Evolutionary conservation across 164 flowering plant species (phyloP).

Genomic region (Euptelea pleiosperma): DNA sequence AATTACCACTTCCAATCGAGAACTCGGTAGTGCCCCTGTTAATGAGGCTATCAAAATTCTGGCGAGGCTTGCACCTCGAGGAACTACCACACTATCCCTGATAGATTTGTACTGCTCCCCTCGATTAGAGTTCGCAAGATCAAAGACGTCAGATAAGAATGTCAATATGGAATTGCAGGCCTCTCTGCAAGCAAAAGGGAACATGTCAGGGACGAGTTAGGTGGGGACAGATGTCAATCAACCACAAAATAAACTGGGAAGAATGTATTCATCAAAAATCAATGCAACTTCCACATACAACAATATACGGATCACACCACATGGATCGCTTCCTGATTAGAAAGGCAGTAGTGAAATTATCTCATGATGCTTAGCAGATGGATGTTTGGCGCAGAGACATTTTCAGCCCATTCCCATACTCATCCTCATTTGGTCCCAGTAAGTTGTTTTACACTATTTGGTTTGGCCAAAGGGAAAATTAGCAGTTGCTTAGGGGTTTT

Average conservation of each 20-base stretch:
- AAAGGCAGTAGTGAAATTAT: conserved; percentile 1
- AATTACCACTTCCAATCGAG: conserved; percentile 76
- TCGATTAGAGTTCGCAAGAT: conserved; percentile 54
- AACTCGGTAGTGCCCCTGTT: conserved; percentile 92
- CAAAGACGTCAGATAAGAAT: conserved; percentile 83
- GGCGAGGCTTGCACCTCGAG: conserved; percentile 75
- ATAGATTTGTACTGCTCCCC: conserved; percentile 53
- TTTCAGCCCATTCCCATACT: no score
- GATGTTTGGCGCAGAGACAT: neutral
- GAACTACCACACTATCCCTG: conserved; percentile 69
- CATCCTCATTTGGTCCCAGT: no score
- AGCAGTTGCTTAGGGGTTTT: neutral
- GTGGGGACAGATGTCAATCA: neutral
- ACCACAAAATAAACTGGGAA: neutral
- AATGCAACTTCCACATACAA: neutral
- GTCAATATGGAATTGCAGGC: conserved; percentile 92
- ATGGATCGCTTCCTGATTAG: no score
- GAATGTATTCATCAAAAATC: neutral
- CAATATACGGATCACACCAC: no score
- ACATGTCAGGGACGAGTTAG: neutral
- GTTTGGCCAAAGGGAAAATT: neutral
- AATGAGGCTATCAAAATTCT: conserved; percentile 85
- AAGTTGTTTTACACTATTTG: neutral
- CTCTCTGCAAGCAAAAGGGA: conserved; percentile 57
- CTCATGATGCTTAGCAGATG: neutral